Conservation (phyloP, 345 rosid genomes). For the Eucalyptus dawsonii region DNA sequence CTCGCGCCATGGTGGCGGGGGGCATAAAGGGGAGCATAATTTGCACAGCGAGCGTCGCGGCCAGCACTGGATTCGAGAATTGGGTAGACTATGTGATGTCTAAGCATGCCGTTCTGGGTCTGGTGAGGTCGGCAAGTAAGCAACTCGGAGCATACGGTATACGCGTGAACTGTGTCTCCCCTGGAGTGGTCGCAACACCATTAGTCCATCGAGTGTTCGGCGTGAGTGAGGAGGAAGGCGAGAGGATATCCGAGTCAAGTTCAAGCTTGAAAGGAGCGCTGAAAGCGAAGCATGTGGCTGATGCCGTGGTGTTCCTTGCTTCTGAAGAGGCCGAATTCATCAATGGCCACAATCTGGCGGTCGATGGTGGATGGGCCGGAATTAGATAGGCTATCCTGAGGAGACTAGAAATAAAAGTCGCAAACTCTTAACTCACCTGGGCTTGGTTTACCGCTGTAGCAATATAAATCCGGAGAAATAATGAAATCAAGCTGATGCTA, state of each 20-base stretch:
- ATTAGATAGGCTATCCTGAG: not conserved
- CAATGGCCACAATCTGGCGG: not conserved
- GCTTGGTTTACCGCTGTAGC: not conserved
- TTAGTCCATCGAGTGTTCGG: not conserved
- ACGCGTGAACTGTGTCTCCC: not conserved
- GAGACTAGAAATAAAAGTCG: not conserved
- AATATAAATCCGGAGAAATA: too few relatives aligned
- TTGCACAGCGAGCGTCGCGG: conserved; percentile 17
- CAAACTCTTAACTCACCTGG: not conserved
- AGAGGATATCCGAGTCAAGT: not conserved
- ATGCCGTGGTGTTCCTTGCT: not conserved
- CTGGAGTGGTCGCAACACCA: not conserved
- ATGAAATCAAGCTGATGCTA: too few relatives aligned
- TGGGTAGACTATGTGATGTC: conserved; percentile 12
- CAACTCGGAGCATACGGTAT: not conserved
- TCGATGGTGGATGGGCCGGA: not conserved
- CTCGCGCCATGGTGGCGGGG: conserved; percentile 16
- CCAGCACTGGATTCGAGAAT: not conserved
- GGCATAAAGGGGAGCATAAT: conserved; percentile 18
- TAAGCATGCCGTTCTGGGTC: conserved; percentile 24
- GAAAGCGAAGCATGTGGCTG: not conserved
- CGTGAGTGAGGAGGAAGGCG: not conserved
- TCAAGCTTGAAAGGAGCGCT: not conserved
- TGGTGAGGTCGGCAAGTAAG: not conserved
- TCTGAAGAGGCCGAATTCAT: not conserved